Base-by-base conservation (phyloP, 768 basidiomycete species). In the Hortiboletus flavorubellus region DNA sequence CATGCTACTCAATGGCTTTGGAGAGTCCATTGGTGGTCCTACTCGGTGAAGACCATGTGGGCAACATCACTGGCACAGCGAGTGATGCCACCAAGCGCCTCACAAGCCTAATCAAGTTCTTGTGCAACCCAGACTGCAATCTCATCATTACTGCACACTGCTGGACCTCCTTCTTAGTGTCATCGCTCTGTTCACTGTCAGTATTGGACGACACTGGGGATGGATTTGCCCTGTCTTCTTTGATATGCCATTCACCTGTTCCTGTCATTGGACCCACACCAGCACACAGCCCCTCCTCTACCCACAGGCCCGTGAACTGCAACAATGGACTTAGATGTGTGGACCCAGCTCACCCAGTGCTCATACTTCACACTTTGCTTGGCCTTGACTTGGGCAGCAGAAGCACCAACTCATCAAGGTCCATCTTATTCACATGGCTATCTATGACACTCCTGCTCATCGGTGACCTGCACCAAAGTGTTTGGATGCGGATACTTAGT, bases 241-340 rank as follows among this genome's bases (percentile, higher is more conserved):
- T 81, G 4, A 78, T 64, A 3, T 53, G 69, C 5, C 57, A 64
- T 15, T 69, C 51, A 12, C 44, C 33, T 31, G 8, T 30, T 2
- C 23, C 30, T n/a, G 38, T 8, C 26, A 5, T 26, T 26, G 26
- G 26, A 5, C 26, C 26, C 26, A 5, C 26, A 26, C 26, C 26
- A 26, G 26, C 26, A 1, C 4, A n/a, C 3, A 12, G 21, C 0
- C 35, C 81, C 51, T 82, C 75, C 71, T 78, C 76, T 0, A 69
- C 76, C 84, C 84, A 86, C 7, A 66, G 75, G 4, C 75, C 76
- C 14, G 78, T 80, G 1, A 86, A 71, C 18, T 78, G 75, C 0
- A 87, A 89, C 7, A 90, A 68, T 16, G 89, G 89, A 58, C 86
- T 89, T 3, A 84, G 87, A 38, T 81, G 76, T 9, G 76, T 73